Evolutionary conservation across 1,284 basidiomycete species (phyloP), one percentile per base, ranked within the genome.

Genomic region (Puccinia hordei): DNA sequence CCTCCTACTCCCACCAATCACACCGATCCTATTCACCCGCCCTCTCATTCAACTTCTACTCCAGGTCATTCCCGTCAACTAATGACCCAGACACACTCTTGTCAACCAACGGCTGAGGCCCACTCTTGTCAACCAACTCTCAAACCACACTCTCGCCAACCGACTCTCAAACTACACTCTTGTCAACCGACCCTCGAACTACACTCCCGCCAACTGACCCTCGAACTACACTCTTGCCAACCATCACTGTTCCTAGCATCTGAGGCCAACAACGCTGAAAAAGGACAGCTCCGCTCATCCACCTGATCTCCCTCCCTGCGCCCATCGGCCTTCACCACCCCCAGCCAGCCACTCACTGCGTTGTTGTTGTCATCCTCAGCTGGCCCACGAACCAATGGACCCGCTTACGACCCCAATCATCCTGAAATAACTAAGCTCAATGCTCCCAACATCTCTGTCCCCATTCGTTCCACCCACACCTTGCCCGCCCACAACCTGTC

Each of bases 361-460:
- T 51, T 22, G 35, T 33, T 22, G 12, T 44, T 35, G 12, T n/a
- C 30, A 35, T 13, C 24, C 51, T 55, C 19, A 15, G 35, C 27
- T 30, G 6, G 30, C 22, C 66, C 38, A 46, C n/a, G n/a, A 19
- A n/a, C 13, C n/a, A n/a, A n/a, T n/a, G n/a, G 13, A 41, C 35
- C 22, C 17, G 49, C 33, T 68, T 59, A 71, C 30, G 46, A 73
- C 35, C 59, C 69, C 10, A 73, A 80, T 44, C 78, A 80, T 49
- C 19, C 78, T 2, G 66, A 69, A 57, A 69, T 79, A 17, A 33
- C 65, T 35, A 59, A 79, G 53, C 66, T 79, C 46, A 71, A 57
- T 71, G 55, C 76, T 19, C 76, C 76, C 51, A 79, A 79, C 22
- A 69, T 79, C 41, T 71, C 65, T 2, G 44, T 71, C 24, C 76